phyloP scores from a whole-genome alignment of 106 monocot genomes.

The Gastrodia elata region DNA sequence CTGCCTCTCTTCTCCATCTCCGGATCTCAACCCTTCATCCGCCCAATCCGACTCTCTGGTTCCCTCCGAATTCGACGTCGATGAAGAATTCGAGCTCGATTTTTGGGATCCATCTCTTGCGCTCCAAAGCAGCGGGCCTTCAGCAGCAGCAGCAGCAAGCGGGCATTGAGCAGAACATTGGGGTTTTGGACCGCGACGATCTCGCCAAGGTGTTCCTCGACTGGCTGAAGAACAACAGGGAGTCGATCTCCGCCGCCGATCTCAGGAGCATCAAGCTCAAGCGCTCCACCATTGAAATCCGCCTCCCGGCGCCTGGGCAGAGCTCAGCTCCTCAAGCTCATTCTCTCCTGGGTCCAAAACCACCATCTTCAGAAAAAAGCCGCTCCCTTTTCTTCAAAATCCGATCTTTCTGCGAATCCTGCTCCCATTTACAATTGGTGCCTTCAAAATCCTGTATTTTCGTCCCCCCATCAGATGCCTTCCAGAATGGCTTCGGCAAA shows the following conservation, averaged over 20 bases:
- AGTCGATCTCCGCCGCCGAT: constrained; percentile 68
- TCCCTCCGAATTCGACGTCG: constrained; percentile 20
- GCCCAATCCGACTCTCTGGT: not conserved
- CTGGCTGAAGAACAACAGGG: constrained; percentile 82
- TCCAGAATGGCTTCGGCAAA: constrained; percentile 35
- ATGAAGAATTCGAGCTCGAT: constrained; percentile 21
- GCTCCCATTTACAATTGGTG: no score
- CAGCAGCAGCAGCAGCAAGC: not conserved
- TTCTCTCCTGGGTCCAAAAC: constrained; percentile 86
- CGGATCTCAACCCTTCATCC: constrained; percentile 19
- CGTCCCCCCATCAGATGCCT: not conserved
- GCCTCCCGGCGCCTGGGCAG: constrained; percentile 61
- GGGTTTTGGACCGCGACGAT: constrained; percentile 15
- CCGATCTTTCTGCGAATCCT: no score
- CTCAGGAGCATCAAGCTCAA: constrained; percentile 65
- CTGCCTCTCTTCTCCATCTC: constrained; percentile 47
- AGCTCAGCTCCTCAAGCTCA: constrained; percentile 75
- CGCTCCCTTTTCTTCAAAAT: no score
- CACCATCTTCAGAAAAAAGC: constrained; percentile 54
- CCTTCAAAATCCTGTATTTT: not conserved
- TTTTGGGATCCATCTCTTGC: constrained; percentile 16
- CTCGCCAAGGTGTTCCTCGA: constrained; percentile 64
- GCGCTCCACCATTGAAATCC: constrained; percentile 61
- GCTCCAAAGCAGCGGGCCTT: not conserved
- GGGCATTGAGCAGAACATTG: not conserved